These are phyloP conservation scores for Leishmania mexicana DNA, from an alignment of 208 protist species.

Conservation along the genomic window DNA sequence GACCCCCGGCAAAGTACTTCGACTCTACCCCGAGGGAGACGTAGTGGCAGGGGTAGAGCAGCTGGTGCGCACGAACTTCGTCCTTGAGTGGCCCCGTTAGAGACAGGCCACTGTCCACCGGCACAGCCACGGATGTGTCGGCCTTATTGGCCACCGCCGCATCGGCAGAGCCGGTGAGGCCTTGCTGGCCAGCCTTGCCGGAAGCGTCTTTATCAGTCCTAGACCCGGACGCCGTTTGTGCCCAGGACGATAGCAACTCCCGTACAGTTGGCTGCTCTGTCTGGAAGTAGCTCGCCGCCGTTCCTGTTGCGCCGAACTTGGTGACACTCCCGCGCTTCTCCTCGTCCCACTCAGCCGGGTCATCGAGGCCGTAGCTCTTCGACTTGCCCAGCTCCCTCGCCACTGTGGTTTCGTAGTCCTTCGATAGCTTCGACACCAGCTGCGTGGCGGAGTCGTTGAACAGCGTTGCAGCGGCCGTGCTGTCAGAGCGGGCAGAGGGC, in stretches of 20 bases:
- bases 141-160: neutral
- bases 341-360: slow-evolving; percentile 58
- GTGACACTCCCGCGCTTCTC: slow-evolving; percentile 22
- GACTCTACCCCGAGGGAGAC: slow-evolving; percentile 77
- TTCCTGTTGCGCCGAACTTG: slow-evolving; percentile 31
- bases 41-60: slow-evolving; percentile 87
- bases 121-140: neutral
- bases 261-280: slow-evolving; percentile 46
- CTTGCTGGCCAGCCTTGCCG: neutral
- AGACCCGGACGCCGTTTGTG: slow-evolving; percentile 10
- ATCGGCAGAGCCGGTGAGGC: slow-evolving; percentile 7
- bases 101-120: neutral
- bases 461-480: slow-evolving; percentile 10
- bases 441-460: slow-evolving; percentile 25
- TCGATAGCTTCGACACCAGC: slow-evolving; percentile 65
- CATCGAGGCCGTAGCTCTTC: slow-evolving; percentile 61
- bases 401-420: slow-evolving; percentile 57
- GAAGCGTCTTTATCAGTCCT: neutral
- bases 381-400: slow-evolving; percentile 59
- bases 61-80: slow-evolving; percentile 66
- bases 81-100: slow-evolving; percentile 44
- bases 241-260: slow-evolving; percentile 67
- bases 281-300: slow-evolving; percentile 34
- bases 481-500: slow-evolving; percentile 19
- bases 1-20: slow-evolving; percentile 82